Conservation (phyloP, 164 flowering plant genomes). For the Paratinospora sagittata region DNA sequence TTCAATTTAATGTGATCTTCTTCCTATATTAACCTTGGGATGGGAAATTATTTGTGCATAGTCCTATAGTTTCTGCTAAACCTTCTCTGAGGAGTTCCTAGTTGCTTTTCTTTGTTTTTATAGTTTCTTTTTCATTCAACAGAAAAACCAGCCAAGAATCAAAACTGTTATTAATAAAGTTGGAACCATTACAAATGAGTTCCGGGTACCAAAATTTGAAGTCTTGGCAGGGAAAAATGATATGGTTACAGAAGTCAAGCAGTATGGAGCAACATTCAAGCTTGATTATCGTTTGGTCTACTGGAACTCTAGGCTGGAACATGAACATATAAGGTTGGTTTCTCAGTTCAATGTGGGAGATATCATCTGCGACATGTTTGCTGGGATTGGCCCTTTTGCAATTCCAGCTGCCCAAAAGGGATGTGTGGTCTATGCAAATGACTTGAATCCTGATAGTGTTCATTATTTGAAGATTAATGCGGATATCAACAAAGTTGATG, state of each 20-base stretch:
- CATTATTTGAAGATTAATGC: slow-evolving; percentile 82
- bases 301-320: slow-evolving; percentile 98
- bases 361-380: slow-evolving; percentile 90
- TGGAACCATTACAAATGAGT: slow-evolving; percentile 90
- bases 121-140: slow-evolving; percentile 16
- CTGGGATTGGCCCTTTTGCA: slow-evolving; percentile 96
- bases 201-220: slow-evolving; percentile 93
- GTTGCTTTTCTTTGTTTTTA: neutral
- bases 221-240: slow-evolving; percentile 71
- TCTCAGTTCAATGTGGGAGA: slow-evolving; percentile 75
- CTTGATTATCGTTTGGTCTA: slow-evolving; percentile 92
- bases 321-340: slow-evolving; percentile 81
- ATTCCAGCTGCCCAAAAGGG: slow-evolving; percentile 97
- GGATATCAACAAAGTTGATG: slow-evolving; percentile 71
- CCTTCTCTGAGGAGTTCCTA: neutral
- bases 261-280: slow-evolving; percentile 91
- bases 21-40: neutral
- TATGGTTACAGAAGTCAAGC: slow-evolving; percentile 94
- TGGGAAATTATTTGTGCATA: neutral
- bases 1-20: too few relatives aligned
- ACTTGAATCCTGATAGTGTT: slow-evolving; percentile 82
- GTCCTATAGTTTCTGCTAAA: slow-evolving; percentile 3
- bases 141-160: slow-evolving; percentile 95
- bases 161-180: slow-evolving; percentile 90
- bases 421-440: slow-evolving; percentile 90